Percentiles rank a stretch among this genome's conserved stretches.
Evolutionary conservation across 805 yeast genomes (phyloP).

Genomic region (Starmerella vaccinii): DNA sequence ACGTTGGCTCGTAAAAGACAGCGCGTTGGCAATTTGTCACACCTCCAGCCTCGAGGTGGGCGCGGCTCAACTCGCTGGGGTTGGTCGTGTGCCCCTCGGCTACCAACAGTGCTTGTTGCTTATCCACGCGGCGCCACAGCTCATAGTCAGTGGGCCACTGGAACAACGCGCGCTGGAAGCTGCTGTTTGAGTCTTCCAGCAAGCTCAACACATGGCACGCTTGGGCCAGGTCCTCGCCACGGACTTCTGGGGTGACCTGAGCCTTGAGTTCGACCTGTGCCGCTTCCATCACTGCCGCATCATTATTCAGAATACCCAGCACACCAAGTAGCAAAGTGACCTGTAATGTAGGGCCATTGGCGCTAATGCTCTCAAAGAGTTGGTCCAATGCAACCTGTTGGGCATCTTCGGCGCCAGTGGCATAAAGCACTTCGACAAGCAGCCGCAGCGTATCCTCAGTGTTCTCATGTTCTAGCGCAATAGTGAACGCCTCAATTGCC

Average conservation of each 20-base stretch:
- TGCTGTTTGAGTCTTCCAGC: constrained; percentile 25
- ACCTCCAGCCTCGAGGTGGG: constrained; percentile 40
- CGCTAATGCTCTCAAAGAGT: constrained; percentile 53
- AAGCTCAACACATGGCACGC: constrained; percentile 16
- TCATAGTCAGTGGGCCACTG: constrained; percentile 60
- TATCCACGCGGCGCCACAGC: constrained; percentile 60
- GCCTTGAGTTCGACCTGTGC: constrained; percentile 54
- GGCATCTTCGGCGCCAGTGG: constrained; percentile 63
- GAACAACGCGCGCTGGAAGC: constrained; percentile 63
- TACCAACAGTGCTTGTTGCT: constrained; percentile 46
- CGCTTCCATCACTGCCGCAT: constrained; percentile 50
- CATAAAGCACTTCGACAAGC: constrained; percentile 69
- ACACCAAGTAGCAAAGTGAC: constrained; percentile 73
- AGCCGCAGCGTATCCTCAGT: constrained; percentile 54
- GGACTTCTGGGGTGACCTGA: constrained; percentile 39
- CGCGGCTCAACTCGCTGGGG: constrained; percentile 43
- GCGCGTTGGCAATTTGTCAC: constrained; percentile 57
- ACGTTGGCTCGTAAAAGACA: constrained; percentile 34
- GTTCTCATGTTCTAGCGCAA: constrained; percentile 47
- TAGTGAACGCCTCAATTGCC: constrained; percentile 57
- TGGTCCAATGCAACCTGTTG: constrained; percentile 79
- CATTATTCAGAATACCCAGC: constrained; percentile 52
- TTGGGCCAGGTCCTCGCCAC: constrained; percentile 32
- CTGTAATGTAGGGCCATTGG: constrained; percentile 53
- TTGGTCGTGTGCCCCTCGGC: constrained; percentile 42